phyloP scores from a whole-genome alignment of 73 alveolate species.

The Paramecium sonneborni region DNA sequence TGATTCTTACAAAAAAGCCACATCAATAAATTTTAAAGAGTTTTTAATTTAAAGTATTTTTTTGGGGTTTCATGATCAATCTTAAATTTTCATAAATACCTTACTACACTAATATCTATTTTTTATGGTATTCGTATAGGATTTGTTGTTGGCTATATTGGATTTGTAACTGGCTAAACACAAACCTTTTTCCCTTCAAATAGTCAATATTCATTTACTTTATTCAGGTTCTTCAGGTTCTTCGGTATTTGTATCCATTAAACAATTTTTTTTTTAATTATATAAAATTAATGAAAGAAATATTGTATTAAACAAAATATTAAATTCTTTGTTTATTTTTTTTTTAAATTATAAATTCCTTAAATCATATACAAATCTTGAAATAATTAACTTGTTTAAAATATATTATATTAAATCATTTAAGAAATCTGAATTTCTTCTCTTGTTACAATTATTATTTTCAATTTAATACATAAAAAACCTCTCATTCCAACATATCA shows the following conservation, averaged over 20 bases:
- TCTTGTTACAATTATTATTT: too few relatives aligned
- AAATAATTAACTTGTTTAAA: too few relatives aligned
- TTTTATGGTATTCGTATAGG: background rate
- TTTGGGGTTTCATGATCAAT: slow-evolving; percentile 61
- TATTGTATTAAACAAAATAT: background rate
- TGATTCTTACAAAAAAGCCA: slow-evolving; percentile 58
- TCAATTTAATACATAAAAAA: too few relatives aligned
- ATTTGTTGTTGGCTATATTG: background rate
- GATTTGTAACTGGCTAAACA: background rate
- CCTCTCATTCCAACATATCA: too few relatives aligned
- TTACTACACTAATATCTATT: background rate
- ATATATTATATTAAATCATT: too few relatives aligned
- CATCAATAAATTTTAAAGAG: slow-evolving; percentile 16
- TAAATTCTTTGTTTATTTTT: too few relatives aligned
- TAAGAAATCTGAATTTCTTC: too few relatives aligned
- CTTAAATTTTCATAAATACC: background rate
- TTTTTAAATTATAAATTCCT: too few relatives aligned
- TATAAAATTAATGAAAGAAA: background rate
- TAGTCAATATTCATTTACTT: background rate
- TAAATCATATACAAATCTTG: too few relatives aligned
- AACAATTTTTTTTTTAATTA: background rate
- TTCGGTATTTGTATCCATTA: background rate
- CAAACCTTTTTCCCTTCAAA: background rate
- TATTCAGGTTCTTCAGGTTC: background rate
- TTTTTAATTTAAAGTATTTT: slow-evolving; percentile 20